Conservation (phyloP, 371 early-diverging fungal genomes). For the Mycotypha africana region DNA sequence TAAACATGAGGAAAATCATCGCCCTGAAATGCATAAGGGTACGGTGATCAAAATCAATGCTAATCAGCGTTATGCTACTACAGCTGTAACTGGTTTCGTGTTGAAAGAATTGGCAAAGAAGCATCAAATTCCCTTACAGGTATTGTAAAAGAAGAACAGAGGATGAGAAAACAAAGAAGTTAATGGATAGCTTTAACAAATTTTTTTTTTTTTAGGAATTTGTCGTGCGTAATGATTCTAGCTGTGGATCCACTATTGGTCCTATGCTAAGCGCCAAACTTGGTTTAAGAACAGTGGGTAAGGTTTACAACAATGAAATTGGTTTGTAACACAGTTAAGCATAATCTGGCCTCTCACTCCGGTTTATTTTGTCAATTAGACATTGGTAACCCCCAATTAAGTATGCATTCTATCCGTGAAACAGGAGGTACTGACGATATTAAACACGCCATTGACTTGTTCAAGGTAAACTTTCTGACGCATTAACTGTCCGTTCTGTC, state of each 20-base stretch:
- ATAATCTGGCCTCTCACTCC: no score
- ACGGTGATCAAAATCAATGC: slow-evolving; percentile 94
- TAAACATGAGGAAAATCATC: slow-evolving; percentile 85
- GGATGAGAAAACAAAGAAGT: no score
- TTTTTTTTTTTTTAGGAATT: slow-evolving; percentile 53
- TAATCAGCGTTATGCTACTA: slow-evolving; percentile 94
- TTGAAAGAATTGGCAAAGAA: slow-evolving; percentile 72
- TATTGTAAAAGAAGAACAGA: slow-evolving; percentile 2
- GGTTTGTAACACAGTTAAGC: no score
- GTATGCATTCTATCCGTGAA: slow-evolving; percentile 97
- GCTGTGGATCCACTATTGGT: slow-evolving; percentile 94
- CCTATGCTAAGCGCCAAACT: slow-evolving; percentile 89
- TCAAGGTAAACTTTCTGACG: slow-evolving; percentile 51
- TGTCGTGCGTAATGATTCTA: slow-evolving; percentile 87
- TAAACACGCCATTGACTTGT: slow-evolving; percentile 74
- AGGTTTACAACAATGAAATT: background rate
- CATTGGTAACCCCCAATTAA: slow-evolving; percentile 91
- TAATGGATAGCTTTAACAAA: no score
- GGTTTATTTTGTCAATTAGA: slow-evolving; percentile 44
- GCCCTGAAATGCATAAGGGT: slow-evolving; percentile 87
- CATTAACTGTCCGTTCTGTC: background rate
- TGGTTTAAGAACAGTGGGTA: slow-evolving; percentile 87
- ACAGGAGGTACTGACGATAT: slow-evolving; percentile 91
- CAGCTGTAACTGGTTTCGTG: slow-evolving; percentile 74
- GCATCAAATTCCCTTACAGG: slow-evolving; percentile 68